Conservation (phyloP, 2,329 filamentous ascomycete species). For the Colletotrichum incanum region DNA sequence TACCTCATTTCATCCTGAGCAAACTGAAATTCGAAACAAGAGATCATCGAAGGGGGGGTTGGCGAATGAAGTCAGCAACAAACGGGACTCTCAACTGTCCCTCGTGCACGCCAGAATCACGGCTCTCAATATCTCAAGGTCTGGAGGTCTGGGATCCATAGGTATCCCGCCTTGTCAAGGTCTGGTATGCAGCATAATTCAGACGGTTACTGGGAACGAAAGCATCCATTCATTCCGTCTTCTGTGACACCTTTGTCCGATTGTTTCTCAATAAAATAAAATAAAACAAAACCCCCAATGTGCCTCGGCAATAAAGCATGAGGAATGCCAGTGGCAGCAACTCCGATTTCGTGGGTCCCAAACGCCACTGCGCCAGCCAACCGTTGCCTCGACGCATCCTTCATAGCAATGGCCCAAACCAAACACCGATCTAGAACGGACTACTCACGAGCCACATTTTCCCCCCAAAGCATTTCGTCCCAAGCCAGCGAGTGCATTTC, state of each 20-base stretch:
- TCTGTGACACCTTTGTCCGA: not conserved
- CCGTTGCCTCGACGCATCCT: conserved; percentile 20
- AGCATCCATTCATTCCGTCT: conserved; percentile 11
- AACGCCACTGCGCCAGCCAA: conserved; percentile 21
- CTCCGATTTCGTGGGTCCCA: conserved; percentile 1
- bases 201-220: conserved; percentile 1
- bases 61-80: conserved; percentile 17
- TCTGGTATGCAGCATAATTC: not conserved
- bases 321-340: conserved; percentile 10
- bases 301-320: conserved; percentile 10
- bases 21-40: conserved; percentile 11
- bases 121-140: not conserved
- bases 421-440: conserved; percentile 21
- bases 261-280: not conserved
- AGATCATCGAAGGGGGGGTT: conserved; percentile 1
- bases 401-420: not conserved
- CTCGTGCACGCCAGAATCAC: not conserved
- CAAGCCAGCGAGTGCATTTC: conserved; percentile 20
- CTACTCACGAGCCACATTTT: conserved; percentile 37
- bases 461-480: conserved; percentile 14
- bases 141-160: not conserved
- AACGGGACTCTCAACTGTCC: not conserved
- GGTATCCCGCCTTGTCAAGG: not conserved
- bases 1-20: conserved; percentile 8
- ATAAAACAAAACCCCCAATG: not conserved